Evolutionary conservation across 192 early-diverging fungal species (phyloP).

Genomic region (Coemansia sp.): DNA sequence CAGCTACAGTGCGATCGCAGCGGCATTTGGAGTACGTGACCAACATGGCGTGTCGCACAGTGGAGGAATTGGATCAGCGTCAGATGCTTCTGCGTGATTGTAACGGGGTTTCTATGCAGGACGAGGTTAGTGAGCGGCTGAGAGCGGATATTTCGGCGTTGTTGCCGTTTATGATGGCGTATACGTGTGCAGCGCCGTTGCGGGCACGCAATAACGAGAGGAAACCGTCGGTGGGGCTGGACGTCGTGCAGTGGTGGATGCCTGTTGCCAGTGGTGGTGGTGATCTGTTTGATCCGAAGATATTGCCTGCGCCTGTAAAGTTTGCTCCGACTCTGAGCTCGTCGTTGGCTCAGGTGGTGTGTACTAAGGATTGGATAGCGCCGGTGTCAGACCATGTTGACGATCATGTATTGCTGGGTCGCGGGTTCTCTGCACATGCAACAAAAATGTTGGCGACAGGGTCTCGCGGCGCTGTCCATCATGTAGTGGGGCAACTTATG

Average conservation of each 20-base stretch:
- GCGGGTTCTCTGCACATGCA: neutral
- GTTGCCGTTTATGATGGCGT: constrained; percentile 21
- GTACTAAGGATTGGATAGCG: constrained; percentile 44
- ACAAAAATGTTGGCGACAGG: constrained; percentile 8
- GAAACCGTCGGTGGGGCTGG: constrained; percentile 7
- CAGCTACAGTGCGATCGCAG: constrained; percentile 15
- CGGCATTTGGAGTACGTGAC: constrained; percentile 34
- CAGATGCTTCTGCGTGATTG: constrained; percentile 32
- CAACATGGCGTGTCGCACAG: constrained; percentile 9
- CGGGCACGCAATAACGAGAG: constrained; percentile 15
- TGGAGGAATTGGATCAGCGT: constrained; percentile 11
- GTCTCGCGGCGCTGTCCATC: constrained; percentile 25
- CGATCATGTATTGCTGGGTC: constrained; percentile 16
- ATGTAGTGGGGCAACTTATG: constrained; percentile 35
- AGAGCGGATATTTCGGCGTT: neutral
- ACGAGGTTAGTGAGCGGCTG: neutral
- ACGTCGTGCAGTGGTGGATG: constrained; percentile 33
- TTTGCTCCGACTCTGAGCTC: constrained; percentile 6
- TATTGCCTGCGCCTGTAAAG: constrained; percentile 18
- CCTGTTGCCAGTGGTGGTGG: neutral
- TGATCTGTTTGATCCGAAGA: constrained; percentile 11
- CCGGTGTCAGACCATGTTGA: constrained; percentile 20
- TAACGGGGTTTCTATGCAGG: neutral
- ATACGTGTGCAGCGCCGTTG: constrained; percentile 21
- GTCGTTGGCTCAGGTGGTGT: constrained; percentile 14